Base-by-base conservation (phyloP, 2,329 filamentous ascomycete genomes). In the Bipolaris cookei region DNA sequence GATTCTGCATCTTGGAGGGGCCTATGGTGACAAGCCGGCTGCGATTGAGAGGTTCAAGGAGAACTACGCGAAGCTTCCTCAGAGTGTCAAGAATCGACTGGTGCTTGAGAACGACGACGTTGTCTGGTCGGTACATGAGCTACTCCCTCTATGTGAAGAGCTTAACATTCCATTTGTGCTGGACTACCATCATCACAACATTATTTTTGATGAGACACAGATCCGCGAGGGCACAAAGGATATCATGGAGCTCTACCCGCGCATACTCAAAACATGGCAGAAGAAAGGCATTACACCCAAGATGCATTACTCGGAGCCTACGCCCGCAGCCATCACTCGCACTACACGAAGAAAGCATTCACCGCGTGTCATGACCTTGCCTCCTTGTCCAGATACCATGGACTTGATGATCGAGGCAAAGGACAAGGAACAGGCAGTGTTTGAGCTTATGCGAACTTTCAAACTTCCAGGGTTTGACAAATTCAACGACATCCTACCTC, bases 351-450 rank as follows among this genome's bases (percentile, higher is more conserved):
- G 94, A 56, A 97, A 96, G 76, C 94, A 98, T 71, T 92, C 88
- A 34, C 84, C 91, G 0, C 85, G 94, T 7, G 92, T 96, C 1
- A 83, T 83, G 63, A 90, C 88, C 0, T 77, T 98, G 0, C 94
- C 94, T 0, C 93, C 94, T 0, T 97, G 94, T 68, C 83, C 88
- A 3, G 80, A 86, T 1, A 88, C 90, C 30, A 95, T 96, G 89
- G 94, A 97, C 71, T 81, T 98, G n/a, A 98, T 98, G 94, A 97
- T 98, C 58, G 94, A 98, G 78, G 94, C 94, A 45, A 98, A 98
- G 75, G 94, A 97, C 72, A 98, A 98, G 77, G 94, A 98, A 74
- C 94, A 98, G 76, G 92, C 94, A 0, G 92, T 97, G 0, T 96
- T 98, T 68, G 92, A 96, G 63, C 82, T 98, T 16, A 97, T 97